phyloP scores from a whole-genome alignment of 164 flowering plant genomes.

The Magnolia changhungtana region DNA sequence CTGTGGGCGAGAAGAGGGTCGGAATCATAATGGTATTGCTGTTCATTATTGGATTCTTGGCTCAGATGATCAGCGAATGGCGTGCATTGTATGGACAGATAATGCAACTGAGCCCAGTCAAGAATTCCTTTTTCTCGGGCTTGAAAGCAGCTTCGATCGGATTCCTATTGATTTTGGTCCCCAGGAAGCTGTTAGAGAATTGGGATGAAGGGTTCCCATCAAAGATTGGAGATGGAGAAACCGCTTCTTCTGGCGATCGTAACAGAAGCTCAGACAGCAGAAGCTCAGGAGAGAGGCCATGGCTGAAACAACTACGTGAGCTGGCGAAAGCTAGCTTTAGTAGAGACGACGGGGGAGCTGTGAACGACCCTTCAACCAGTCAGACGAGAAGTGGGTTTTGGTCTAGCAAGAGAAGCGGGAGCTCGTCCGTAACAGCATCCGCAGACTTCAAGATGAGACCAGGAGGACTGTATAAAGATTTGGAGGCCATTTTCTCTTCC shows the following conservation, averaged over 20 bases:
- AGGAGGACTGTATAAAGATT: constrained; percentile 55
- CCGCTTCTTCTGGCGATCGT: constrained; percentile 26
- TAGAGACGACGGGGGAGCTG: constrained; percentile 33
- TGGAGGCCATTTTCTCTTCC: constrained; percentile 82
- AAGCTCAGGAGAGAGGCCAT: constrained; percentile 65
- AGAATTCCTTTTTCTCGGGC: constrained; percentile 48
- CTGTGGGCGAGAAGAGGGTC: constrained; percentile 31
- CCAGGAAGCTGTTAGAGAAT: constrained; percentile 37
- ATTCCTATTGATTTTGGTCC: constrained; percentile 43
- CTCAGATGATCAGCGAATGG: constrained; percentile 62
- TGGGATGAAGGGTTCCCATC: constrained; percentile 27
- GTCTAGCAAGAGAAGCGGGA: constrained; percentile 59
- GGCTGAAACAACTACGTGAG: constrained; percentile 79
- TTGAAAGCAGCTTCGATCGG: constrained; percentile 51
- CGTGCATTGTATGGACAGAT: constrained; percentile 55
- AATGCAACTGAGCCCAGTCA: constrained; percentile 36
- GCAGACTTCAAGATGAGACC: constrained; percentile 53
- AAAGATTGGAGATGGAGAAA: constrained; percentile 15
- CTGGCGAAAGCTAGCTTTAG: constrained; percentile 81
- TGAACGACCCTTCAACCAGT: constrained; percentile 66
- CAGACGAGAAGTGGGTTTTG: constrained; percentile 51
- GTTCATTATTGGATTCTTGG: constrained; percentile 49
- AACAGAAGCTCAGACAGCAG: constrained; percentile 39
- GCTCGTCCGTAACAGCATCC: constrained; percentile 52
- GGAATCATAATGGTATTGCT: constrained; percentile 68